Evolutionary conservation across 495 filamentous ascomycete genomes (phyloP), one percentile per base, ranked within the genome.

Genomic region (Neurospora africana): DNA sequence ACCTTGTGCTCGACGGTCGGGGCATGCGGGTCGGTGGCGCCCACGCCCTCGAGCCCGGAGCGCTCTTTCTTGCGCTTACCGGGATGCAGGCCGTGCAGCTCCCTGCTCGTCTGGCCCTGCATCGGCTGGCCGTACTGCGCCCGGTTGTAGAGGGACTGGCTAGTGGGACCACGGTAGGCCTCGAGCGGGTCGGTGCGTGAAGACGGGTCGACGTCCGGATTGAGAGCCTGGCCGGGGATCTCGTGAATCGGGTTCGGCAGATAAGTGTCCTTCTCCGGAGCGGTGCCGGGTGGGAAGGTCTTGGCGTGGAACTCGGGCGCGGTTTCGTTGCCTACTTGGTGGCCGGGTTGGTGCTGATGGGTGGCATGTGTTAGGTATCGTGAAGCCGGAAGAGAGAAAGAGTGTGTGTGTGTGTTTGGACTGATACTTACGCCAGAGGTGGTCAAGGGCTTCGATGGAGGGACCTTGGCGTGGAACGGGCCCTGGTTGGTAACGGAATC

Each of bases 331-430:
- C 88, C 88, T 68, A 87, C 84, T 72, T 87, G 83, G 41, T 83
- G 79, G 74, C 92, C 92, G 21, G 85, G 86, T 78, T 90, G 82
- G 79, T 94, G 91, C 91, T 92, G 78, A 5, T 38, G 37, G 23
- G 35, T 69, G 72, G 72, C 73, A 41, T 33, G 35, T 4, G 70
- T 71, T 5, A 15, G 68, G 15, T 8, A 70, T 35, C 68, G 13
- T 11, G 17, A 3, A 37, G 10, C 27, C 23, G 33, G 23, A 38
- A 38, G 15, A 30, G 11, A 30, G n/a, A 2, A n/a, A n/a, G n/a
- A n/a, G n/a, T n/a, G n/a, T n/a, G n/a, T n/a, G n/a, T n/a, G 33
- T 27, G n/a, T 65, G 27, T 65, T 65, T 8, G 53, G 38, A 41
- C 15, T 65, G 21, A 33, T 15, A 81, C 84, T 75, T 87, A 91